Evolutionary conservation across 1,139 yeast genomes (phyloP).

Genomic region (Taphrina flavorubra): DNA sequence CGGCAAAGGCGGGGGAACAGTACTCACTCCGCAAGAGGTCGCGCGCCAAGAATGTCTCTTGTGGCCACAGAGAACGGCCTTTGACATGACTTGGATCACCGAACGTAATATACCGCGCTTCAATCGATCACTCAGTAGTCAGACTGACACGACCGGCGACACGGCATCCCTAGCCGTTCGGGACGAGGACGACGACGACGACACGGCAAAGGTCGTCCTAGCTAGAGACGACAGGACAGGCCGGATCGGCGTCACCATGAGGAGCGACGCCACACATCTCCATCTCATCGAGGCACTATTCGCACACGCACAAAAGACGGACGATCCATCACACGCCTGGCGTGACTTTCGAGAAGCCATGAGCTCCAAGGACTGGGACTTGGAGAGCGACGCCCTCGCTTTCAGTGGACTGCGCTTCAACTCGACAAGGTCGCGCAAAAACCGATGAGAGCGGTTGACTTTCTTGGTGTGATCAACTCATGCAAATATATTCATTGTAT

Average conservation of each 20-base stretch:
- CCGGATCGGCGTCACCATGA: not conserved
- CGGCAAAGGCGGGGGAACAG: not conserved
- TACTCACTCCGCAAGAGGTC: not conserved
- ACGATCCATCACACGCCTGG: not conserved
- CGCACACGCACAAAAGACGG: not conserved
- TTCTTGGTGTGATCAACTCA: too few relatives aligned
- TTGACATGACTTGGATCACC: not conserved
- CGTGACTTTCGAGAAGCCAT: not conserved
- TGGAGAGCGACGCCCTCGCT: conserved; percentile 1
- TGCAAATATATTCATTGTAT: too few relatives aligned
- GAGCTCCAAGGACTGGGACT: not conserved
- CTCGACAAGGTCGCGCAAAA: conserved; percentile 1
- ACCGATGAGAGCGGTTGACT: not conserved
- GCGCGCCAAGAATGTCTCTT: not conserved
- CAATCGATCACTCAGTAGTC: too few relatives aligned
- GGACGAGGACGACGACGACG: not conserved
- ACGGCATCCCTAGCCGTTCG: not conserved
- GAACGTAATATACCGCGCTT: not conserved
- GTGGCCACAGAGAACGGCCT: not conserved
- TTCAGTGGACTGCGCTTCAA: conserved; percentile 6
- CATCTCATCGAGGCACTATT: not conserved
- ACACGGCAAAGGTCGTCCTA: not conserved
- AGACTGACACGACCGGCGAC: too few relatives aligned
- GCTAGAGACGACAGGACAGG: not conserved
- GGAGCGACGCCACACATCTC: conserved; percentile 14